Evolutionary conservation across 2,329 filamentous ascomycete genomes (phyloP).

Genomic region (Neofusicoccum kwambonambiense): DNA sequence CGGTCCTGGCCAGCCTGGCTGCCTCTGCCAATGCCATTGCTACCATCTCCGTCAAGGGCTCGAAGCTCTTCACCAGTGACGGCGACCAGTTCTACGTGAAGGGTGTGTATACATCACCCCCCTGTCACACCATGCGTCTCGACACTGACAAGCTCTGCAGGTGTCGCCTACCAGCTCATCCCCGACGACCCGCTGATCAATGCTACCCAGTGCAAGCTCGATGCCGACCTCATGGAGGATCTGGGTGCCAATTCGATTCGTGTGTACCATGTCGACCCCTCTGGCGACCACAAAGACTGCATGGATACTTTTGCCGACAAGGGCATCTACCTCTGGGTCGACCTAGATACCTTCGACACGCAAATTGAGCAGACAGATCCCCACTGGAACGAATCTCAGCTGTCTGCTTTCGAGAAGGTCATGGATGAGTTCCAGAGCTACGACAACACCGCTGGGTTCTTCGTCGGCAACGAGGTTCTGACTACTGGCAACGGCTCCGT

Average conservation of each 20-base stretch:
- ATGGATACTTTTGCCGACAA: slow-evolving; percentile 77
- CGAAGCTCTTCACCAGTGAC: slow-evolving; percentile 82
- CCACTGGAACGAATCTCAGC: slow-evolving; percentile 72
- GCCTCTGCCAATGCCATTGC: slow-evolving; percentile 48
- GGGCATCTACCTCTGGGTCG: slow-evolving; percentile 81
- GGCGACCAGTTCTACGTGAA: slow-evolving; percentile 83
- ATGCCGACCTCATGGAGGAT: slow-evolving; percentile 74
- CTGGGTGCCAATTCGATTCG: slow-evolving; percentile 82
- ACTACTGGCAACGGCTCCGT: slow-evolving; percentile 56
- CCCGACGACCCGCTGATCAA: slow-evolving; percentile 74
- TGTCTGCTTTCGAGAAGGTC: slow-evolving; percentile 65
- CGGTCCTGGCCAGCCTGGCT: slow-evolving; percentile 29
- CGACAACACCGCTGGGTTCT: slow-evolving; percentile 79
- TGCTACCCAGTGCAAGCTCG: slow-evolving; percentile 71
- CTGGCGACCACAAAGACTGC: slow-evolving; percentile 70
- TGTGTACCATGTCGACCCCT: slow-evolving; percentile 80
- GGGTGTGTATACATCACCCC: slow-evolving; percentile 49
- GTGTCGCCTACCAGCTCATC: slow-evolving; percentile 42
- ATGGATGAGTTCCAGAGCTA: slow-evolving; percentile 76
- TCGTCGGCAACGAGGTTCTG: slow-evolving; percentile 85
- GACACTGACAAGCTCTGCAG: not conserved
- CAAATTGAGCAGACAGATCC: slow-evolving; percentile 64
- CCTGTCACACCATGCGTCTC: not conserved
- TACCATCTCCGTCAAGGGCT: slow-evolving; percentile 63
- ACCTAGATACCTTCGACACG: slow-evolving; percentile 70